Evolutionary conservation across 2,329 filamentous ascomycete species (phyloP).

Genomic region (Mycosphaerella sp.): DNA sequence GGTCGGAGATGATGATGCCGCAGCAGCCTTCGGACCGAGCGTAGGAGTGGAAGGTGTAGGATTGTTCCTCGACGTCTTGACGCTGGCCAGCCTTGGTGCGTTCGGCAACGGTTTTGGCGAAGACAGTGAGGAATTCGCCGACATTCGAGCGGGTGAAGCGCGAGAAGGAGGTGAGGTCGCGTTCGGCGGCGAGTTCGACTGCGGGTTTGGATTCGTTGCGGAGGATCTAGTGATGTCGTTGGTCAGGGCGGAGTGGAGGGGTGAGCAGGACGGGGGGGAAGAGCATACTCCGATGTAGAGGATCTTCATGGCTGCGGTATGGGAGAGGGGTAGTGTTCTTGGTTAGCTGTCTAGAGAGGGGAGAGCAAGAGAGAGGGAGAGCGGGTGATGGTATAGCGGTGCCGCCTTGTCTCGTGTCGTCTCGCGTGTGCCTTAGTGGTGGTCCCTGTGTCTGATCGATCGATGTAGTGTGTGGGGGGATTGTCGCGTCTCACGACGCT

Average conservation of each 20-base stretch:
- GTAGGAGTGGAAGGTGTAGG: conserved; percentile 56
- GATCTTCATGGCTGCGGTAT: conserved; percentile 65
- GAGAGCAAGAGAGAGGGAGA: background rate
- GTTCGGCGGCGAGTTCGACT: conserved; percentile 68
- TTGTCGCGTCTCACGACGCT: background rate
- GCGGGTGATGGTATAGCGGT: conserved; percentile 1
- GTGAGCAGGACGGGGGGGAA: background rate
- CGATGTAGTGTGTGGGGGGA: too few species aligned
- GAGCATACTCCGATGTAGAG: conserved; percentile 72
- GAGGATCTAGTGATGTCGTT: conserved; percentile 55
- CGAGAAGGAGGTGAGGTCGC: conserved; percentile 71
- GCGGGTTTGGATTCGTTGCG: conserved; percentile 72
- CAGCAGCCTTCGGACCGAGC: conserved; percentile 43
- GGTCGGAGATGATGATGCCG: conserved; percentile 44
- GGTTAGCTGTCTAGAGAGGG: background rate
- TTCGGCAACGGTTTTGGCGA: conserved; percentile 81
- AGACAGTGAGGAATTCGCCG: conserved; percentile 72
- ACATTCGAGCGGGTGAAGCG: conserved; percentile 65
- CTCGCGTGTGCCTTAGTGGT: conserved; percentile 1
- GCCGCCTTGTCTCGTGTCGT: background rate
- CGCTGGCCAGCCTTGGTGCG: conserved; percentile 66
- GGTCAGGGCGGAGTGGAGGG: conserved; percentile 16
- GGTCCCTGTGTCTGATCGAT: background rate
- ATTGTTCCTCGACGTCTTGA: conserved; percentile 81
- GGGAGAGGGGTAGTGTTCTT: background rate